Conservation (phyloP, 2,329 filamentous ascomycete species). For the Ceratocystis diversiconidia region DNA sequence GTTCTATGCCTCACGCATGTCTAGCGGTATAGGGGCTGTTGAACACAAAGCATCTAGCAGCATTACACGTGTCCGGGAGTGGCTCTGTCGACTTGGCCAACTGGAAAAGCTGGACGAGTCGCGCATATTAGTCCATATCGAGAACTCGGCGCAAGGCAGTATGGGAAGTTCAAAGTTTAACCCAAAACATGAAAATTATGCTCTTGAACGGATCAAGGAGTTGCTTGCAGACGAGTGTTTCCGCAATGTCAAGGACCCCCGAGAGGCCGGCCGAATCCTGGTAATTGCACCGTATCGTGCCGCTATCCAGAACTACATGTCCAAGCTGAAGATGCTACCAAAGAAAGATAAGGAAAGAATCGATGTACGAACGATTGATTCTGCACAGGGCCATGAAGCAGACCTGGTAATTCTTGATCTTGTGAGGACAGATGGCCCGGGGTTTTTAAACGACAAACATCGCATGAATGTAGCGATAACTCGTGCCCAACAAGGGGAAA, state of each 20-base stretch:
- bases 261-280: constrained; percentile 28
- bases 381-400: constrained; percentile 34
- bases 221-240: constrained; percentile 26
- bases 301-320: constrained; percentile 26
- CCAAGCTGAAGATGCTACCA: constrained; percentile 23
- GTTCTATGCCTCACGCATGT: constrained; percentile 31
- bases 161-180: constrained; percentile 30
- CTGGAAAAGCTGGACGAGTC: constrained; percentile 24
- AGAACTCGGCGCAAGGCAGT: constrained; percentile 22
- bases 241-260: constrained; percentile 21
- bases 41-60: constrained; percentile 21
- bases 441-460: constrained; percentile 32
- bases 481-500: constrained; percentile 31
- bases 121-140: constrained; percentile 26
- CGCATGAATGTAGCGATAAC: constrained; percentile 35
- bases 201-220: constrained; percentile 24
- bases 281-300: constrained; percentile 33
- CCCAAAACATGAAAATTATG: constrained; percentile 27
- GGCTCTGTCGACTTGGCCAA: constrained; percentile 23
- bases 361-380: constrained; percentile 32
- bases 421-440: constrained; percentile 28
- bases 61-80: constrained; percentile 23
- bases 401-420: constrained; percentile 36
- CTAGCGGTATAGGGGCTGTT: constrained; percentile 20
- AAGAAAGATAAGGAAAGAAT: constrained; percentile 24